Evolutionary conservation across 1,139 yeast genomes (phyloP).

Genomic region (Candida albicans): DNA sequence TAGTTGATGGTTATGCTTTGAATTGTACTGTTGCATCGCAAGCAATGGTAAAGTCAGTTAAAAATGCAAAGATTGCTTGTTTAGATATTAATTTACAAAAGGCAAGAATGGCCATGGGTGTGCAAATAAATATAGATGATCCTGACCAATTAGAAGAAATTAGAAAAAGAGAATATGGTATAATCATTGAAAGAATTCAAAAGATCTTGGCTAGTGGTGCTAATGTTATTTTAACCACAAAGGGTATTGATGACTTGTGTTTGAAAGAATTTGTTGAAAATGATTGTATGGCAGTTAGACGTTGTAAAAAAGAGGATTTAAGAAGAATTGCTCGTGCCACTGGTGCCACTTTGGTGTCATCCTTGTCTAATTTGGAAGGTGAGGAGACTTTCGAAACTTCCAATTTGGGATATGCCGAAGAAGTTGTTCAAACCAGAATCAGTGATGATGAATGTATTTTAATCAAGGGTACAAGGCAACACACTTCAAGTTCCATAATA

Average conservation of each 20-base stretch:
- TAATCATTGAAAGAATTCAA: conserved; percentile 81
- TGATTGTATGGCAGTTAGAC: conserved; percentile 95
- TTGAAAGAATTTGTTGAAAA: conserved; percentile 94
- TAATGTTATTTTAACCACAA: conserved; percentile 92
- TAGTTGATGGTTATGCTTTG: conserved; percentile 92
- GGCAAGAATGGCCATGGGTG: conserved; percentile 98
- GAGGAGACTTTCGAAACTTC: conserved; percentile 93
- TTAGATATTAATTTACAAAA: conserved; percentile 93
- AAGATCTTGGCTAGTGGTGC: conserved; percentile 94
- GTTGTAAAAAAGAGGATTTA: conserved; percentile 95
- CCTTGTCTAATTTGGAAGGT: conserved; percentile 93
- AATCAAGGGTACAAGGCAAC: conserved; percentile 91
- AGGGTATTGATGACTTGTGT: conserved; percentile 97
- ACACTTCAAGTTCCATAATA: conserved; percentile 87
- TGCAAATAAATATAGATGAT: conserved; percentile 93
- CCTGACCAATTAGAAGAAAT: conserved; percentile 97
- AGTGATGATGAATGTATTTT: conserved; percentile 97
- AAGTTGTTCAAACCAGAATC: conserved; percentile 85
- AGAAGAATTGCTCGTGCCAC: conserved; percentile 97
- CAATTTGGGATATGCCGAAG: conserved; percentile 87
- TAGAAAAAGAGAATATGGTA: conserved; percentile 90
- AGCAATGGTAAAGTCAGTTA: conserved; percentile 82
- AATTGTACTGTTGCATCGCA: conserved; percentile 98
- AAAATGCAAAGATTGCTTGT: conserved; percentile 84
- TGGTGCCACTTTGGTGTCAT: conserved; percentile 88